These are phyloP conservation scores for Linderniella brevidens DNA, from an alignment of 257 asterid genomes.

Conservation along the genomic window DNA sequence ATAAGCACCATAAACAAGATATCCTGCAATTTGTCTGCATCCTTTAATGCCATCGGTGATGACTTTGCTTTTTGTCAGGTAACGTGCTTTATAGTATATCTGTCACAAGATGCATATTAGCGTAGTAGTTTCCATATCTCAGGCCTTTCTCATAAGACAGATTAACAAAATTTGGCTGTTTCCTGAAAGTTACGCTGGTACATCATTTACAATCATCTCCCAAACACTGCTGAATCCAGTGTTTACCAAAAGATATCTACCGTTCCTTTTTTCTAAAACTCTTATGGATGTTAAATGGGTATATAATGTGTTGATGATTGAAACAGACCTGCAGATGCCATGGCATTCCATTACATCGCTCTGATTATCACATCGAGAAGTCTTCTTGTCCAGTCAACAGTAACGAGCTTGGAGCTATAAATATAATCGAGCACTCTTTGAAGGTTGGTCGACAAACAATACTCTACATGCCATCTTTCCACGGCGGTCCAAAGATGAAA, in stretches of 20 bases:
- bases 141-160: neutral
- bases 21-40: slow-evolving; percentile 50
- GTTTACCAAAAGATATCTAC: neutral
- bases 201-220: too few relatives aligned
- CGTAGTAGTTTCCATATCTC: neutral
- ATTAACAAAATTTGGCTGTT: too few relatives aligned
- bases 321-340: slow-evolving; percentile 88
- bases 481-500: slow-evolving; percentile 27
- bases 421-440: slow-evolving; percentile 48
- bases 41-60: slow-evolving; percentile 41
- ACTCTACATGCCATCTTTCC: slow-evolving; percentile 80
- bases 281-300: neutral
- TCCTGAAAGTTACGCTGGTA: too few relatives aligned
- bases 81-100: neutral
- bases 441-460: slow-evolving; percentile 59
- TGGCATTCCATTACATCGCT: slow-evolving; percentile 50
- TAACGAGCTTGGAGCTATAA: slow-evolving; percentile 33
- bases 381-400: slow-evolving; percentile 47
- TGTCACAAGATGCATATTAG: neutral
- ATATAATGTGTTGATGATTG: slow-evolving; percentile 14
- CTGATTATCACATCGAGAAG: slow-evolving; percentile 15
- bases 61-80: slow-evolving; percentile 66
- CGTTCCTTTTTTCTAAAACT: neutral
- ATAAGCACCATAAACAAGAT: slow-evolving; percentile 37
- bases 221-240: too few relatives aligned